Evolutionary conservation across 441 rosid genomes (phyloP), one percentile per base, ranked within the genome.

Genomic region (Oxalis stricta): DNA sequence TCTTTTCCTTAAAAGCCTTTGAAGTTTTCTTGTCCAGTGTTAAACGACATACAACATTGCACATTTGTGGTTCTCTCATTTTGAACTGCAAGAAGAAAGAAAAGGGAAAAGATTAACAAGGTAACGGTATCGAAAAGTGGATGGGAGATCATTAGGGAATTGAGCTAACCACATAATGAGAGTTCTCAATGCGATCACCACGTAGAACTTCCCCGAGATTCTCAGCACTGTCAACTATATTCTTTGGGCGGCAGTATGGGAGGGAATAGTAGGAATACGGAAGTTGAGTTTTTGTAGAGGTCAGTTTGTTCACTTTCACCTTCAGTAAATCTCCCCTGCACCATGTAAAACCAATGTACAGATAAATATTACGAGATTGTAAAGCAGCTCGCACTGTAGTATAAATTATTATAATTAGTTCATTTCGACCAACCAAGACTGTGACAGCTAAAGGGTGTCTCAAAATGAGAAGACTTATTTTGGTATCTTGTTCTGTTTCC

Each of bases 131-230:
- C 22, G 32, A 10, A 44, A 7, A 23, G 8, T 36, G 51, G n/a
- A 51, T 0, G 1, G 28, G 16, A 10, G 22, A 2, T 33, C 7
- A 14, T 29, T 9, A 13, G 21, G 47, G 12, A 38, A 39, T 38
- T n/a, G 3, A 50, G 60, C 66, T 55, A 55, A 82, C 95, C 69
- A 72, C 79, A 60, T 72, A 82, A 30, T 88, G 95, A 55, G 97
- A 84, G 65, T 84, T 89, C 50, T 89, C 97, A 29, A 85, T 85
- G 18, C 94, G 86, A 65, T 85, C 97, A 46, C 96, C 97, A 33
- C 91, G 84, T 41, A 82, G 94, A 52, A 88, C 95, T 69, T 84
- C 97, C 24, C 97, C 95, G 2, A 84, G 94, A 72, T 88, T 88
- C 67, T 88, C 97, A 4, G 86, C 82, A 47, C 77, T 89, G 58